These are phyloP conservation scores for Actinidia arguta DNA, from an alignment of 179 eudicot genomes.

Conservation along the genomic window DNA sequence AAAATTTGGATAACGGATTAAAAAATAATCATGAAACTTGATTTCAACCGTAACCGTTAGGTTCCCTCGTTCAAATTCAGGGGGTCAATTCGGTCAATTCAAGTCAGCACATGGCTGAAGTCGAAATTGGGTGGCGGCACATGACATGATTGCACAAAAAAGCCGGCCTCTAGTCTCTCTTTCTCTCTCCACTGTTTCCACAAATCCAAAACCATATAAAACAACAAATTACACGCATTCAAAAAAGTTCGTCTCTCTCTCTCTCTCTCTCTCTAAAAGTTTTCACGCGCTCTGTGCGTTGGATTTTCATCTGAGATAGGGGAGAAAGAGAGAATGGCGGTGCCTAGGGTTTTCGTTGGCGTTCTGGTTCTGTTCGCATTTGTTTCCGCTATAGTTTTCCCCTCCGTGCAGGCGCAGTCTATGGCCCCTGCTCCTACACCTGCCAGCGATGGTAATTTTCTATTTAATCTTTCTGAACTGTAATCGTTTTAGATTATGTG, in stretches of 20 bases:
- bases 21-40: no score
- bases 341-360: slow-evolving; percentile 26
- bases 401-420: slow-evolving; percentile 36
- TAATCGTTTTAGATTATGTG: no score
- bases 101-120: slow-evolving; percentile 5
- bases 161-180: background rate
- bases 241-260: background rate
- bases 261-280: background rate
- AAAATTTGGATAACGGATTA: no score
- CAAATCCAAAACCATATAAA: background rate
- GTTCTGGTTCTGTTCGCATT: slow-evolving; percentile 27
- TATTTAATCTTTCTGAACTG: background rate
- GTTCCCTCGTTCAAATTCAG: no score
- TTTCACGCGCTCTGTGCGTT: background rate
- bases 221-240: background rate
- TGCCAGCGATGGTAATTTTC: slow-evolving; percentile 35
- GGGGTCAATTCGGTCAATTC: background rate
- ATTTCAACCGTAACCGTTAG: no score
- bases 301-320: background rate
- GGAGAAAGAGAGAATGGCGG: slow-evolving; percentile 3
- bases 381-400: slow-evolving; percentile 20
- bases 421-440: slow-evolving; percentile 50
- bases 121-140: background rate
- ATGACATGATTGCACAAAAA: background rate
- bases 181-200: background rate